Evolutionary conservation across 106 monocot genomes (phyloP).

Genomic region (Acorus gramineus): DNA sequence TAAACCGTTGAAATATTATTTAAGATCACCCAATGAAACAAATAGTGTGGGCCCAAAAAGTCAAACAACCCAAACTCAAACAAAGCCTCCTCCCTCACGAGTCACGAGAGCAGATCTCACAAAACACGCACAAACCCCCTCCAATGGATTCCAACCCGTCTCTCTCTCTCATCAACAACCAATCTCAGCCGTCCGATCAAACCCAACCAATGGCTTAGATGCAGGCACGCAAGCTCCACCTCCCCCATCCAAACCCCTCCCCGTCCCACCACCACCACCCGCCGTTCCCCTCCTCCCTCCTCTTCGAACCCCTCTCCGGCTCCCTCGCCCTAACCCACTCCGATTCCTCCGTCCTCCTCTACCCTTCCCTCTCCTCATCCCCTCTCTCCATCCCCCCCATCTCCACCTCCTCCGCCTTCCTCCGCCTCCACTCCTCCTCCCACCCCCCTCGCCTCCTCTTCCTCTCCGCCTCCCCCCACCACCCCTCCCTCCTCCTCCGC

Average conservation of each 20-base stretch:
- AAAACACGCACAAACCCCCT: too few species aligned
- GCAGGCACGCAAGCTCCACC: constrained; percentile 32
- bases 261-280: constrained; percentile 7
- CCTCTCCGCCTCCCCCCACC: constrained; percentile 13
- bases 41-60: too few species aligned
- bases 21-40: too few species aligned
- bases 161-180: too few species aligned
- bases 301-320: constrained; percentile 19
- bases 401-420: constrained; percentile 24
- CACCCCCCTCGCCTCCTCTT: constrained; percentile 37
- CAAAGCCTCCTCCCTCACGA: too few species aligned
- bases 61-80: too few species aligned
- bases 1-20: too few species aligned
- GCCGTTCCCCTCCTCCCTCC: constrained; percentile 3
- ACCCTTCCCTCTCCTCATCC: constrained; percentile 5
- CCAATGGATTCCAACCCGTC: too few species aligned
- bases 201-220: background rate
- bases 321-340: constrained; percentile 30
- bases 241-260: constrained; percentile 7
- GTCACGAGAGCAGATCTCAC: too few species aligned
- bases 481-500: constrained; percentile 17
- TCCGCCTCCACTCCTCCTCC: constrained; percentile 44
- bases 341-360: constrained; percentile 21
- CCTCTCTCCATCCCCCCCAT: constrained; percentile 16
- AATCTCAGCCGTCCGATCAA: too few species aligned